These are phyloP conservation scores for Asterionellopsis glacialis DNA, from an alignment of 108 stramenopile species.

Conservation along the genomic window DNA sequence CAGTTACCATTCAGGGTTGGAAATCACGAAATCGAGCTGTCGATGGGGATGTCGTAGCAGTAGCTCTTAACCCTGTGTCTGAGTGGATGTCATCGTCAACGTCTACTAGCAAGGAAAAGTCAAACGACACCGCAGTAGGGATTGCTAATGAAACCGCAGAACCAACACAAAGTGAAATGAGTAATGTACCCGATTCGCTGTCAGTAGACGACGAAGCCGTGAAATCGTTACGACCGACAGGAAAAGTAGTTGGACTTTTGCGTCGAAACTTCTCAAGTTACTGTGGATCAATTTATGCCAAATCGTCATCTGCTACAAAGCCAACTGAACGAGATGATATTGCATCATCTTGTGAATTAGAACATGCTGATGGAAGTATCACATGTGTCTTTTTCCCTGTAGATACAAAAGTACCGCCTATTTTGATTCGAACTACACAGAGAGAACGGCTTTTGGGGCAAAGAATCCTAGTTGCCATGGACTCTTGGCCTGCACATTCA, in stretches of 20 bases:
- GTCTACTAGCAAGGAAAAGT: conserved; percentile 4
- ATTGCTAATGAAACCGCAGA: conserved; percentile 73
- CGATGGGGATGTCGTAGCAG: conserved; percentile 94
- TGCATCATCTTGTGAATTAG: conserved; percentile 63
- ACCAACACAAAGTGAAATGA: conserved; percentile 52
- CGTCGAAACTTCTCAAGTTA: conserved; percentile 71
- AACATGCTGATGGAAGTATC: conserved; percentile 70
- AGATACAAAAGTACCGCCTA: conserved; percentile 78
- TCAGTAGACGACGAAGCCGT: conserved; percentile 33
- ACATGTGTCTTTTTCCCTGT: conserved; percentile 92
- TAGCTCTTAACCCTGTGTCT: conserved; percentile 62
- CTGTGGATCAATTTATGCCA: conserved; percentile 68
- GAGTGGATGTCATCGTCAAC: conserved; percentile 45
- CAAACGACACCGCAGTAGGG: conserved; percentile 19
- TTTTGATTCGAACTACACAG: conserved; percentile 79
- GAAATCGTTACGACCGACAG: conserved; percentile 54
- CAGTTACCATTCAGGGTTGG: conserved; percentile 54
- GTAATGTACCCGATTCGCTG: conserved; percentile 57
- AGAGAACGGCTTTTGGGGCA: conserved; percentile 65
- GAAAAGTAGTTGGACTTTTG: conserved; percentile 86
- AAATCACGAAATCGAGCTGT: conserved; percentile 89
- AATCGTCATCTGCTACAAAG: not conserved
- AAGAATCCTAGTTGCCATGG: conserved; percentile 82
- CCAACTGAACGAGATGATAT: conserved; percentile 71
- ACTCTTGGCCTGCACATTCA: conserved; percentile 89